A percentile compares a stretch with the other conserved stretches of the same genome.
phyloP scores from a whole-genome alignment of 495 filamentous ascomycete species.

The Penicillium goetzii region DNA sequence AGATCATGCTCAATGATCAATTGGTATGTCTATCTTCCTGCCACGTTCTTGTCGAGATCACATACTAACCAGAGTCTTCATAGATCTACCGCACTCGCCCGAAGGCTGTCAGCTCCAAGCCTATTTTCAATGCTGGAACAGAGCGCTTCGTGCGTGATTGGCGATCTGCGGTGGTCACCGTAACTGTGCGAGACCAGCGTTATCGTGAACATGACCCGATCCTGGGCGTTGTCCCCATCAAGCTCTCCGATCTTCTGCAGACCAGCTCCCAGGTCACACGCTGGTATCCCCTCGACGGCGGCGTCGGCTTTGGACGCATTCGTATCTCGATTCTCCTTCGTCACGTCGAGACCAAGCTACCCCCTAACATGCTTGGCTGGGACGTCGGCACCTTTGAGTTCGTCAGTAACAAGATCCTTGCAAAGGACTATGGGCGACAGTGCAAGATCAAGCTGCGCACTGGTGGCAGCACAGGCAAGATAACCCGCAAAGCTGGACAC shows the following conservation, averaged over 20 bases:
- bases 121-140: conserved; percentile 95
- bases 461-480: conserved; percentile 77
- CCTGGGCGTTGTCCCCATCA: conserved; percentile 85
- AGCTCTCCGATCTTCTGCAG: conserved; percentile 82
- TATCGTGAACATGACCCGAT: conserved; percentile 94
- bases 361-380: conserved; percentile 82
- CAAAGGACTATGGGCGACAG: conserved; percentile 58
- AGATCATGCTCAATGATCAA: conserved; percentile 86
- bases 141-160: conserved; percentile 95
- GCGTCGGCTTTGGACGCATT: conserved; percentile 81
- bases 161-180: conserved; percentile 81
- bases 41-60: not conserved
- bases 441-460: conserved; percentile 77
- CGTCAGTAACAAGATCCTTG: conserved; percentile 63
- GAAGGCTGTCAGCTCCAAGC: conserved; percentile 89
- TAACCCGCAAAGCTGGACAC: conserved; percentile 59
- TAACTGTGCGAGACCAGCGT: conserved; percentile 84
- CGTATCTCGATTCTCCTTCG: conserved; percentile 89
- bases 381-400: conserved; percentile 96
- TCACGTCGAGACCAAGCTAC: conserved; percentile 79
- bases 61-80: not conserved
- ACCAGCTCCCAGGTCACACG: conserved; percentile 78
- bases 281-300: conserved; percentile 71
- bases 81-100: conserved; percentile 83
- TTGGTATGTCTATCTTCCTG: conserved; percentile 50